Percentiles rank a stretch among this genome's conserved stretches.
These are phyloP conservation scores for Peronosclerospora sorghi DNA, from an alignment of 352 stramenopile species.

Conservation along the genomic window DNA sequence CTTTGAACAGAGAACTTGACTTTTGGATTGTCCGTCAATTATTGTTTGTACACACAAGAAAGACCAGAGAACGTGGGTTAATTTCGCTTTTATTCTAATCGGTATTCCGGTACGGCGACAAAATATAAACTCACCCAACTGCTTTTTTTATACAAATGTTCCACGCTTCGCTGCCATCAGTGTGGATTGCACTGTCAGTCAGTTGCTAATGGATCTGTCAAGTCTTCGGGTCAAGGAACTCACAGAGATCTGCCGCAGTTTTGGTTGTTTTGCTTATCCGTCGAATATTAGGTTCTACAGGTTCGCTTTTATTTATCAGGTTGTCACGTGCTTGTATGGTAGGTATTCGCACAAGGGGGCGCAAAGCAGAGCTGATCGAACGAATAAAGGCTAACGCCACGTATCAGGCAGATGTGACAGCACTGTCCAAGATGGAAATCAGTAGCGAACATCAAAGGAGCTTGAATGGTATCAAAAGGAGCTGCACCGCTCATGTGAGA, in stretches of 20 bases:
- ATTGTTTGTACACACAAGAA: no score
- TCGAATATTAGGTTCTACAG: neutral
- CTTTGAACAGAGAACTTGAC: no score
- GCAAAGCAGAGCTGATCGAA: constrained; percentile 68
- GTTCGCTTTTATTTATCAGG: neutral
- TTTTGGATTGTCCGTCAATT: no score
- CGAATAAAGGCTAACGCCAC: constrained; percentile 48
- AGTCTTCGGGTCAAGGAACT: constrained; percentile 72
- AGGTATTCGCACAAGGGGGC: constrained; percentile 61
- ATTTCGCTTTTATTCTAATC: no score
- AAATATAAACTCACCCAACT: no score
- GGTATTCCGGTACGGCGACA: no score
- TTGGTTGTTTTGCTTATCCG: constrained; percentile 22
- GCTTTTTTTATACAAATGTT: no score
- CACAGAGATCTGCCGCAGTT: constrained; percentile 65
- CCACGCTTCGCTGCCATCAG: no score
- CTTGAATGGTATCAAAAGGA: constrained; percentile 17
- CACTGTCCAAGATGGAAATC: constrained; percentile 19
- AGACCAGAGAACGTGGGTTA: no score
- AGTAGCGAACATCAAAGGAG: constrained; percentile 8
- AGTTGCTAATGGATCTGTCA: constrained; percentile 45
- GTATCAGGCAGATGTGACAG: constrained; percentile 27
- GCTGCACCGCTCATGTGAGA: neutral
- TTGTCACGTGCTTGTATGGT: neutral
- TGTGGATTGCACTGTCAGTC: neutral